Percentiles rank a stretch among this genome's conserved stretches.
These are phyloP conservation scores for Quercus cerris DNA, from an alignment of 306 rosid species.

Conservation along the genomic window DNA sequence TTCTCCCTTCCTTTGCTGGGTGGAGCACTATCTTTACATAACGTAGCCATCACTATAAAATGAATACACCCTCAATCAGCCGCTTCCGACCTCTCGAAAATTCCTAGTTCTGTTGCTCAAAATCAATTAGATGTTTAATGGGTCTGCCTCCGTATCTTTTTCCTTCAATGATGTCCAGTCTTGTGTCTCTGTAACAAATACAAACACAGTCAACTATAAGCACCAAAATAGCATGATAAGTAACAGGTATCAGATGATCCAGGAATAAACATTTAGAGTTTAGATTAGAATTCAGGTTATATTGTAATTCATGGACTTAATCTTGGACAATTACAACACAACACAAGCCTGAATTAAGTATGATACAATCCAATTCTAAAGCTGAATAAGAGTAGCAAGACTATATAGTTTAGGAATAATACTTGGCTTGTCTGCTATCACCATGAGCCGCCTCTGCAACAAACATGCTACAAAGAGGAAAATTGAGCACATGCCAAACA, in stretches of 20 bases:
- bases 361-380: slow-evolving; percentile 2
- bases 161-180: slow-evolving; percentile 65
- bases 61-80: slow-evolving; percentile 16
- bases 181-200: slow-evolving; percentile 62
- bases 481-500: slow-evolving; percentile 98
- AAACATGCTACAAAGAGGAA: slow-evolving; percentile 83
- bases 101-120: slow-evolving; percentile 21
- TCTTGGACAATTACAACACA: neutral
- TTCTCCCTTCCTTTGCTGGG: slow-evolving; percentile 27
- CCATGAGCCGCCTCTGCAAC: slow-evolving; percentile 85
- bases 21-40: slow-evolving; percentile 27
- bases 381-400: slow-evolving; percentile 15
- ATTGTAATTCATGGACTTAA: neutral
- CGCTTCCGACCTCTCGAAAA: slow-evolving; percentile 31
- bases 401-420: slow-evolving; percentile 20
- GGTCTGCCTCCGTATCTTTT: slow-evolving; percentile 77
- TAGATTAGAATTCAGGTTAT: neutral
- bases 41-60: slow-evolving; percentile 37
- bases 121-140: slow-evolving; percentile 61
- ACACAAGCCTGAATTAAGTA: neutral
- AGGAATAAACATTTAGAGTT: neutral
- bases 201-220: slow-evolving; percentile 21
- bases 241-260: neutral
- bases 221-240: neutral
- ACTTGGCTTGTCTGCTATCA: slow-evolving; percentile 88